Evolutionary conservation across 805 yeast species (phyloP), one percentile per base, ranked within the genome.

Genomic region (Myxozyma geophila): DNA sequence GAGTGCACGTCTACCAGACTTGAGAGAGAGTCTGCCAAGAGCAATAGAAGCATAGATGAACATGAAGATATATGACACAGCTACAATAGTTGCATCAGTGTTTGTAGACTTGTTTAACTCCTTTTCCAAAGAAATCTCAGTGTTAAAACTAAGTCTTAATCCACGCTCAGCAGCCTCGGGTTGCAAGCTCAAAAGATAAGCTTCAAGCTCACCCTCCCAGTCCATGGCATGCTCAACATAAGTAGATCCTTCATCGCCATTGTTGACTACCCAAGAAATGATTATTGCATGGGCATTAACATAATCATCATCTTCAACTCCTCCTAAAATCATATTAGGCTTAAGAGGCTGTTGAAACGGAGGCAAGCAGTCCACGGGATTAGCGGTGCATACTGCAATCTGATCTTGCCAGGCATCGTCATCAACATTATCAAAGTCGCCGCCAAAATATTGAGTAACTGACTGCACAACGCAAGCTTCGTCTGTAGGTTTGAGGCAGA

Each of bases 301-400:
- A 69, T 84, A 80, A 19, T 54, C 59, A 5, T 77, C 80, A 36
- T 77, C 79, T 5, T 76, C 73, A 58, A 73, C 74, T 0, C 85
- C 86, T 17, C 93, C 92, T 75, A 93, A 90, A 3, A 93, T 74
- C 19, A 91, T 69, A 58, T 87, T 84, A 35, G 85, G 83, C 69
- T 86, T 88, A 66, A 93, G 78, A 0, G 98, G 98, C 74, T 92
- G 98, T 72, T 90, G 96, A 76, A 92, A 93, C 0, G 87, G 76
- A 0, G 99, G 98, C 46, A 93, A 77, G 73, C 99, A 93, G 67
- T 84, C 87, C 1, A 93, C 98, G 0, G 98, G 98, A 0, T 90
- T 84, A 19, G 82, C 79, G 0, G 95, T 81, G 73, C 99, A 93
- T 2, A 76, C 72, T 58, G 79, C 71, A 10, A 93, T 72, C 58